Base-by-base conservation (phyloP, 1,139 yeast genomes). In the Pneumocystis sp. region DNA sequence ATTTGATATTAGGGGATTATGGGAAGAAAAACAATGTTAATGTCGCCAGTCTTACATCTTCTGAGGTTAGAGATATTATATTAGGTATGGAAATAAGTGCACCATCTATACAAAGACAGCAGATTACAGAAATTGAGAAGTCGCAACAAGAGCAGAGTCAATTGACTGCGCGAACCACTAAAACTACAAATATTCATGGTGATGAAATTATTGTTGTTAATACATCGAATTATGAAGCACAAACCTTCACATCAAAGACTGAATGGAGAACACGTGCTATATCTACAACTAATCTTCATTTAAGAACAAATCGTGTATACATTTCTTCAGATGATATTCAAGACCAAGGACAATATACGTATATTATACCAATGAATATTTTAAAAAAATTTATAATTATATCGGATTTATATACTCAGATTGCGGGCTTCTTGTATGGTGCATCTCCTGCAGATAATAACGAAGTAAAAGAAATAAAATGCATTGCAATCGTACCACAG, bases 191-290 rank as follows among this genome's bases (percentile, higher is more conserved):
- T 73, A 96, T 89, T 1, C 97, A 91, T 72, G 99, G 99, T 56
- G 98, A 93, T 73, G 95, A 91, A 71, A 91, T 95, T 72, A 86
- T 87, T 57, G 95, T 96, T 0, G 96, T 93, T 29, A 90, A 97
- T 0, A 90, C 98, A 0, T 85, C 95, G 29, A 85, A 85, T 70
- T 91, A 88, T 73, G 98, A 90, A 72, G 95, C 89, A 71, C 86
- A 84, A 77, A 77, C 86, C 2, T 93, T 93, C 73, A 81, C 85
- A 60, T 89, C 97, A 1, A 86, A 85, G 73, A 85, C 90, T 59
- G 96, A 91, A 73, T 93, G 99, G 99, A 82, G 97, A 70, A 82
- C 82, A 67, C 78, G 96, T 61, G 97, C 97, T 0, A 83, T 95
- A 66, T 85, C 95, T 1, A 82, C 95, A 0, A 82, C 88, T 64